Evolutionary conservation across 2,329 filamentous ascomycete genomes (phyloP).

Genomic region (Xylaria sp.): DNA sequence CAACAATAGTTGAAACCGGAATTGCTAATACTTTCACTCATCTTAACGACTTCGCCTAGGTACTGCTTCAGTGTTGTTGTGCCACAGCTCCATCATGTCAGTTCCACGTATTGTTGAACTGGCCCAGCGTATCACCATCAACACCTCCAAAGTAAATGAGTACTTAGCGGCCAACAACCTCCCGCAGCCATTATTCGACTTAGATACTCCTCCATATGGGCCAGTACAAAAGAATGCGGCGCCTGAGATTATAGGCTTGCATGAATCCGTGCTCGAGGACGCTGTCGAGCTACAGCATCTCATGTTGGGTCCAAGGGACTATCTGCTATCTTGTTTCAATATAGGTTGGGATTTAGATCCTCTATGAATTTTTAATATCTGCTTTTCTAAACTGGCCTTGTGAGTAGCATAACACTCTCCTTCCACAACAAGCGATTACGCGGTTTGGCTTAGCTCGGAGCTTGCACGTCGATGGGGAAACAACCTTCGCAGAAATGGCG

Average conservation of each 20-base stretch:
- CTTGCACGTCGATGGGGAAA: neutral
- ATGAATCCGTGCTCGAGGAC: slow-evolving; percentile 26
- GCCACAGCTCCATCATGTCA: too few species aligned
- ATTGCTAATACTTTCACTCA: too few species aligned
- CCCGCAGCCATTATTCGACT: slow-evolving; percentile 29
- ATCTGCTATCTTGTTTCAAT: too few species aligned
- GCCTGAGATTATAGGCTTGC: slow-evolving; percentile 15
- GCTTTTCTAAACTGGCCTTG: too few species aligned
- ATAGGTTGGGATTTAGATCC: too few species aligned
- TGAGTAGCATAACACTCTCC: neutral
- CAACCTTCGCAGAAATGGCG: neutral
- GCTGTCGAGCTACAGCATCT: slow-evolving; percentile 27
- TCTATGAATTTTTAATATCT: too few species aligned
- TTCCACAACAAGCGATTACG: neutral
- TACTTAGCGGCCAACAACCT: slow-evolving; percentile 27
- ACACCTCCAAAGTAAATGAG: slow-evolving; percentile 29
- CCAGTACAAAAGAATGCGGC: slow-evolving; percentile 21
- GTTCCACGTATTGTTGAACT: slow-evolving; percentile 21
- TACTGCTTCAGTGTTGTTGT: too few species aligned
- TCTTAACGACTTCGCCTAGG: too few species aligned
- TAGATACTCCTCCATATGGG: slow-evolving; percentile 18
- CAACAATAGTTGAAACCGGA: too few species aligned
- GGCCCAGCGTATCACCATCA: slow-evolving; percentile 24
- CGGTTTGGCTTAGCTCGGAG: neutral
- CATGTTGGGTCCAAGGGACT: slow-evolving; percentile 30